Evolutionary conservation across 768 basidiomycete species (phyloP), one percentile per base, ranked within the genome.

Genomic region (Pisolithus tinctorius): DNA sequence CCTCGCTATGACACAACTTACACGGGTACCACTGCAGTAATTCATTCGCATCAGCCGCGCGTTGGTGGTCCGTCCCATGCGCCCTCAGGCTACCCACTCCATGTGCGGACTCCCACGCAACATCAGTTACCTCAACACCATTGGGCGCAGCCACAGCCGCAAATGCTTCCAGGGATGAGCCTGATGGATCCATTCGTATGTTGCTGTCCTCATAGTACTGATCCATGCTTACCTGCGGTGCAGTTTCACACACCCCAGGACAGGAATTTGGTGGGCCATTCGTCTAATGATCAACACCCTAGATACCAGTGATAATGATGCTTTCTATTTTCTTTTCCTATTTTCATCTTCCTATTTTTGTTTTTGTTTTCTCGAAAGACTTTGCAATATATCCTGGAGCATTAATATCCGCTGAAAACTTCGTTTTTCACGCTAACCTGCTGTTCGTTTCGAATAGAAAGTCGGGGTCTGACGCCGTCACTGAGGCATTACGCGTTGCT

Each of bases 161-260:
- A 67, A 16, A 62, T 76, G 54, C 59, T 74, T 50, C 64, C 72
- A 26, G 71, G 77, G 17, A 57, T 76, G 47, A 78, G 83, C 57
- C 71, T 78, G 13, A 73, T 83, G 62, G 82, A 87, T 43, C 65
- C 83, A 51, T 88, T 80, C 65, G 87, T 89, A 67, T 71, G 84
- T 70, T 4, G 23, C 47, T 43, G 13, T 47, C 38, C 31, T 47
- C 44, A 17, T 2, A 36, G 48, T 50, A 41, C 45, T 51, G 43
- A 23, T 48, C 4, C 23, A 25, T 25, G 47, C 52, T 46, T 43
- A 57, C 55, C 50, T 31, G 29, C n/a, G 11, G 6, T 13, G 27
- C 29, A 62, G 59, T 62, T 53, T 63, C 55, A 68, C 63, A 50
- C 61, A 65, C 54, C 61, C 38, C 77, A 78, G 63, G 78, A 78